These are phyloP conservation scores for Sclerotinia subarctica DNA, from an alignment of 2,329 filamentous ascomycete species.

Conservation along the genomic window DNA sequence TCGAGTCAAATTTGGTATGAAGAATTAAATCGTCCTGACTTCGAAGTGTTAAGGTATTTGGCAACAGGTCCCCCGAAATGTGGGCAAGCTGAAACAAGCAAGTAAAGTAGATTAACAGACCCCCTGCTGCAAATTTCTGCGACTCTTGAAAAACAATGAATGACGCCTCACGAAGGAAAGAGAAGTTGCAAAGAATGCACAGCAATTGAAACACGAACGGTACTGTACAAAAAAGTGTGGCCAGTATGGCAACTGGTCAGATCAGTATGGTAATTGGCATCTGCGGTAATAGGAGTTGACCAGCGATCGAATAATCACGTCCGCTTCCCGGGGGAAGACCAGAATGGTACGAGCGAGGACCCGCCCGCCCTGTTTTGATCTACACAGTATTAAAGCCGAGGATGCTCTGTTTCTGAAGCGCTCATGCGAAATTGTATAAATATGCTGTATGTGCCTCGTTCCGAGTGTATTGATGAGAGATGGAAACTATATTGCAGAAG, in stretches of 20 bases:
- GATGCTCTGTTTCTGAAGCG: conserved; percentile 14
- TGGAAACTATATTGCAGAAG: background rate
- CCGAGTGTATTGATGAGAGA: background rate
- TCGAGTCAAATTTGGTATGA: conserved; percentile 3
- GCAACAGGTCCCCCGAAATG: conserved; percentile 3
- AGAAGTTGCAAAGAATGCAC: conserved; percentile 14
- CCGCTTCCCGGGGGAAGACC: conserved; percentile 16
- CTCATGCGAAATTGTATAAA: conserved; percentile 10
- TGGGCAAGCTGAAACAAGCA: conserved; percentile 19
- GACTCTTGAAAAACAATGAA: conserved; percentile 8
- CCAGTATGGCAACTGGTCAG: conserved; percentile 8
- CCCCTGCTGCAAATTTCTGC: conserved; percentile 1
- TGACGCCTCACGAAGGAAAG: background rate
- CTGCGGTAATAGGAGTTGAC: conserved; percentile 13
- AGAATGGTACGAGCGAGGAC: conserved; percentile 19
- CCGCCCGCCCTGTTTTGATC: conserved; percentile 19
- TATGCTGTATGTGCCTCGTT: background rate
- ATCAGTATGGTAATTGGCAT: background rate
- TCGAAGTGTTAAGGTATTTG: conserved; percentile 14
- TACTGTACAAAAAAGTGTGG: background rate
- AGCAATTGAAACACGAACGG: conserved; percentile 4
- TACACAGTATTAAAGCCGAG: conserved; percentile 11
- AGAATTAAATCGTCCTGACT: conserved; percentile 14
- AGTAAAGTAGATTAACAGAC: conserved; percentile 3
- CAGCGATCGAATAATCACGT: conserved; percentile 15